Conservation (phyloP, 805 yeast genomes). For the Cyberlindnera misumaiensis region DNA sequence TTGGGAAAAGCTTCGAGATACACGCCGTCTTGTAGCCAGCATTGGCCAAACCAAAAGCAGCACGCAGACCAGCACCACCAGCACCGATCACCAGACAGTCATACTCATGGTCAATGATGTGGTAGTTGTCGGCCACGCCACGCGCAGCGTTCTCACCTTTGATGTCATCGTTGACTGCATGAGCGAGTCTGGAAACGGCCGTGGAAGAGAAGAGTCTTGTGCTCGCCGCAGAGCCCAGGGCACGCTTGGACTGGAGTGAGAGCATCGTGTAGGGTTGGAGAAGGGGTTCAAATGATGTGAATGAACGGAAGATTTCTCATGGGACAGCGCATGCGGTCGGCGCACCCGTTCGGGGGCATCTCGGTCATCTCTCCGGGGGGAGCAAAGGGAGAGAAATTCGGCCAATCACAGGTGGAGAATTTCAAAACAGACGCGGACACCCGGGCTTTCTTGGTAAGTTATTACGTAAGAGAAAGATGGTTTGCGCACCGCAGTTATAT, state of each 20-base stretch:
- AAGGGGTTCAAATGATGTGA: background rate
- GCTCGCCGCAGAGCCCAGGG: constrained; percentile 12
- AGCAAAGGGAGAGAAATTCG: background rate
- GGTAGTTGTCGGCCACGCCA: constrained; percentile 64
- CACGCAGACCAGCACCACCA: constrained; percentile 98
- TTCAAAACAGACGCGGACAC: constrained; percentile 8
- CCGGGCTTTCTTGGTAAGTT: too few species aligned
- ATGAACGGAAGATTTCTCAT: too few species aligned
- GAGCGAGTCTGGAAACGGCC: constrained; percentile 17
- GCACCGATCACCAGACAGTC: constrained; percentile 98
- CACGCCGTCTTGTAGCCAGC: constrained; percentile 98
- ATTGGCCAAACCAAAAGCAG: constrained; percentile 95
- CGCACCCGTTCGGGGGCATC: constrained; percentile 9
- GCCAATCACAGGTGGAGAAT: constrained; percentile 17
- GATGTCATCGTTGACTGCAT: constrained; percentile 33
- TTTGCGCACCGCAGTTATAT: too few species aligned
- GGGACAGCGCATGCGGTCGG: background rate
- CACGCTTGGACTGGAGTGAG: constrained; percentile 15
- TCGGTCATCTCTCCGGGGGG: constrained; percentile 10
- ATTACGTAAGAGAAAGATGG: too few species aligned
- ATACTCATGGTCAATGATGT: constrained; percentile 93
- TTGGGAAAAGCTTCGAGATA: constrained; percentile 93
- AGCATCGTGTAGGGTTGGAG: constrained; percentile 14
- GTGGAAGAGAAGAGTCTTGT: constrained; percentile 19
- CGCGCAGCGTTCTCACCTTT: constrained; percentile 46